Base-by-base conservation (phyloP, 441 rosid species). In the Gossypium aridum region DNA sequence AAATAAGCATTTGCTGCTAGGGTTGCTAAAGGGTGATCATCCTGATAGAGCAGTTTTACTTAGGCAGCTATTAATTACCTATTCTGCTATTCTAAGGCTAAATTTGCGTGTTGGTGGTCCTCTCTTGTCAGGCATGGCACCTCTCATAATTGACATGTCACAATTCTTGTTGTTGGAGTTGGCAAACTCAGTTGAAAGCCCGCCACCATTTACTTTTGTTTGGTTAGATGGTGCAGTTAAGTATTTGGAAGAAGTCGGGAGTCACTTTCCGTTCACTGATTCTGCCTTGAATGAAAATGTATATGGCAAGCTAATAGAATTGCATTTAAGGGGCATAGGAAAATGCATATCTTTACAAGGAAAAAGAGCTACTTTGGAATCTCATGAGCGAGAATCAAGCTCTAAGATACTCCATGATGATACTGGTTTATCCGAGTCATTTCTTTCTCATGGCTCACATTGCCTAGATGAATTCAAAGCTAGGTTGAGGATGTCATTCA, bases 171-270 rank as follows among this genome's bases (percentile, higher is more conserved):
- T 96, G 67, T 83, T 77, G 78, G 88, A 84, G 73, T 86, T 96
- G 51, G 90, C 83, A 47, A 87, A 83, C 76, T 70, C 72, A 69
- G 70, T 12, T 72, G 85, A 83, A 85, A 80, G 76, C 73, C 90
- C 85, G 14, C 78, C 79, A 17, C 80, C 91, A 49, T 84, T 85
- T 74, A 79, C 89, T 25, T 84, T 91, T 76, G 79, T 92, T 75
- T 93, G 93, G 92, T 83, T 93, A 76, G 97, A 93, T 79, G 98
- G 98, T 80, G 86, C 86, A 77, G 87, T 89, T 75, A 88, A 83
- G 83, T 87, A 80, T 86, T 80, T 92, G 77, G 94, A 93, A 87
- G 96, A 92, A 80, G 71, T 93, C 66, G 97, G 90, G 78, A 82
- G 81, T 74, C 87, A 82, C 77, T 82, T 92, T 73, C 85, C 87